phyloP scores from a whole-genome alignment of 441 rosid species.

The Pelargonium cotyledonis region DNA sequence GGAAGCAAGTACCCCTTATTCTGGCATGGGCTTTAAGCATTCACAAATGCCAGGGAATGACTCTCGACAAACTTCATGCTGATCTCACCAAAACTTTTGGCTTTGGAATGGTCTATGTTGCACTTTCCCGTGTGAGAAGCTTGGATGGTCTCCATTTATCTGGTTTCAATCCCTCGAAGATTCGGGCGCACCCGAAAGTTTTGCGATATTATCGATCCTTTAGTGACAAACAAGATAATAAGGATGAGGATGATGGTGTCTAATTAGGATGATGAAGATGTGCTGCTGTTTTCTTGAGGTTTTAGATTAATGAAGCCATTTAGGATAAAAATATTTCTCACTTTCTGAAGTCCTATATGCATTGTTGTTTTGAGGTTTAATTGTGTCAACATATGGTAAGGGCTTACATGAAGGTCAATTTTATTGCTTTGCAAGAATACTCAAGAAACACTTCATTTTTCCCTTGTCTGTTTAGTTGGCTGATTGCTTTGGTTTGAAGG shows the following conservation, averaged over 20 bases:
- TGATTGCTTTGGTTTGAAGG: neutral
- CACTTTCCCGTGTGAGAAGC: neutral
- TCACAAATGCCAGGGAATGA: no score
- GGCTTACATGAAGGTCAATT: neutral
- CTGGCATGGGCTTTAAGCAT: constrained; percentile 32
- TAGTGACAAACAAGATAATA: neutral
- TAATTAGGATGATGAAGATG: neutral
- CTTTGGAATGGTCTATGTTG: no score
- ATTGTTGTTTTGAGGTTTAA: neutral
- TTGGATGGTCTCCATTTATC: neutral
- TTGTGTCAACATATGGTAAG: neutral
- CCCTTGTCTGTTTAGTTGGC: neutral
- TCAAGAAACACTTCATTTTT: neutral
- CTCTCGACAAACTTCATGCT: no score
- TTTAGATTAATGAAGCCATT: neutral
- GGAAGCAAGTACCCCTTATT: constrained; percentile 31
- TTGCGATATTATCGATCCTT: neutral
- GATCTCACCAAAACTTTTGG: no score
- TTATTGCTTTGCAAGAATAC: neutral
- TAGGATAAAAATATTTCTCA: neutral
- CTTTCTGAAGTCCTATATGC: neutral
- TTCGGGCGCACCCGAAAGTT: neutral
- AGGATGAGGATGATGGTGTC: constrained; percentile 4
- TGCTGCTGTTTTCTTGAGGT: neutral
- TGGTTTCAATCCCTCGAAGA: neutral